Percentiles rank a stretch among this genome's conserved stretches.
Conservation (phyloP, 345 rosid species). For the Barbarea vulgaris region DNA sequence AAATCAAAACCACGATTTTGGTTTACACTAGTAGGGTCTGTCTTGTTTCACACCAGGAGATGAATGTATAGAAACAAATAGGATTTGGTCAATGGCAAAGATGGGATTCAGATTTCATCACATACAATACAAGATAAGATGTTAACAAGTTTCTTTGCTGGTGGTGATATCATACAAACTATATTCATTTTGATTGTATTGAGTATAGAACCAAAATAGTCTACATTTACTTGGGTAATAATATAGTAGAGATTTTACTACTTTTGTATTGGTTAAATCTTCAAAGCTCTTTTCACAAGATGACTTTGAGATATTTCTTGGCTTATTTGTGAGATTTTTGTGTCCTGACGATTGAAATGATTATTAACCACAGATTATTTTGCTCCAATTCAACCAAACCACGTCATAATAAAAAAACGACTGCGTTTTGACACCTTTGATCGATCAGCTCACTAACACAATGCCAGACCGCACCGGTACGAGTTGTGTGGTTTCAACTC, state of each 20-base stretch:
- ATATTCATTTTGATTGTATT: too few species aligned
- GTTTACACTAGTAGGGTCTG: not conserved
- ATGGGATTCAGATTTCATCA: not conserved
- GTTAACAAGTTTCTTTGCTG: not conserved
- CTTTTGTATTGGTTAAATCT: too few species aligned
- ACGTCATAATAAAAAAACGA: slow-evolving; percentile 15
- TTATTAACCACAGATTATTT: slow-evolving; percentile 11
- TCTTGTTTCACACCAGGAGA: not conserved
- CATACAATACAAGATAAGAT: not conserved
- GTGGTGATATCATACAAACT: too few species aligned
- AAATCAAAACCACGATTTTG: too few species aligned
- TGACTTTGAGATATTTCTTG: not conserved
- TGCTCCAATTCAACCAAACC: not conserved
- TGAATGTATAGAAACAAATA: not conserved
- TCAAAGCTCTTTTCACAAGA: not conserved
- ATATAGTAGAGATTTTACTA: too few species aligned
- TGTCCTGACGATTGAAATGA: not conserved
- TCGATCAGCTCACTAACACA: not conserved
- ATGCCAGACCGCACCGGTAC: slow-evolving; percentile 2
- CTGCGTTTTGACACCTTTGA: not conserved
- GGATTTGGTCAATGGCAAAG: not conserved
- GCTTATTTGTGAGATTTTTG: not conserved
- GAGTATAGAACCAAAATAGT: too few species aligned
- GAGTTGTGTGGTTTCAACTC: not conserved
- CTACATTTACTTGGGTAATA: too few species aligned